These are phyloP conservation scores for Schrenkiella parvula DNA, from an alignment of 345 rosid genomes.

Conservation along the genomic window DNA sequence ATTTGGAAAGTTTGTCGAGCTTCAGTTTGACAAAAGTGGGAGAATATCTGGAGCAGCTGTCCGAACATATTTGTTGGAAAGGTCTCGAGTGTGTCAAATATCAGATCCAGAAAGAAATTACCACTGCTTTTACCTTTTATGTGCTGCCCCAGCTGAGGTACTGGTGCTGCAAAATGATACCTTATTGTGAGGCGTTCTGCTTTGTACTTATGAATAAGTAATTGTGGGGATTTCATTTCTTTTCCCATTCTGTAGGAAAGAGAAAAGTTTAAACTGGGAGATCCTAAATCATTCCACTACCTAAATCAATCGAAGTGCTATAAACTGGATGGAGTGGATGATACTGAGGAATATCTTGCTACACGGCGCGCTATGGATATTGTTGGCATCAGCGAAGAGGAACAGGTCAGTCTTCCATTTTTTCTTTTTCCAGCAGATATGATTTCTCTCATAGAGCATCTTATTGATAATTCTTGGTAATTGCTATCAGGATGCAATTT, in stretches of 20 bases:
- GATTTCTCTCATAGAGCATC: constrained; percentile 9
- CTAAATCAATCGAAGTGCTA: constrained; percentile 86
- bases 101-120: constrained; percentile 98
- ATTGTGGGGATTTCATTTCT: neutral
- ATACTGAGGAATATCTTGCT: constrained; percentile 86
- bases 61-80: constrained; percentile 90
- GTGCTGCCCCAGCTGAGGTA: constrained; percentile 98
- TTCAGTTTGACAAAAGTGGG: constrained; percentile 97
- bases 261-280: constrained; percentile 73
- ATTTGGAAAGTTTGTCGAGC: constrained; percentile 98
- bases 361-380: constrained; percentile 99
- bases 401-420: constrained; percentile 60
- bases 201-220: constrained; percentile 5
- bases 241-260: constrained; percentile 52
- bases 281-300: constrained; percentile 74
- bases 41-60: constrained; percentile 99
- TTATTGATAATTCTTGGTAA: constrained; percentile 19
- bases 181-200: constrained; percentile 4
- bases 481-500: constrained; percentile 79
- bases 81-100: constrained; percentile 99
- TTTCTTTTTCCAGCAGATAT: constrained; percentile 14
- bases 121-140: constrained; percentile 93
- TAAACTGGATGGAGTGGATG: constrained; percentile 81
- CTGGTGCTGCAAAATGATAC: constrained; percentile 13
- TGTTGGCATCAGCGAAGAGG: constrained; percentile 97